Evolutionary conservation across 2,329 filamentous ascomycete genomes (phyloP), one percentile per base, ranked within the genome.

Genomic region (Apiospora phragmitis): DNA sequence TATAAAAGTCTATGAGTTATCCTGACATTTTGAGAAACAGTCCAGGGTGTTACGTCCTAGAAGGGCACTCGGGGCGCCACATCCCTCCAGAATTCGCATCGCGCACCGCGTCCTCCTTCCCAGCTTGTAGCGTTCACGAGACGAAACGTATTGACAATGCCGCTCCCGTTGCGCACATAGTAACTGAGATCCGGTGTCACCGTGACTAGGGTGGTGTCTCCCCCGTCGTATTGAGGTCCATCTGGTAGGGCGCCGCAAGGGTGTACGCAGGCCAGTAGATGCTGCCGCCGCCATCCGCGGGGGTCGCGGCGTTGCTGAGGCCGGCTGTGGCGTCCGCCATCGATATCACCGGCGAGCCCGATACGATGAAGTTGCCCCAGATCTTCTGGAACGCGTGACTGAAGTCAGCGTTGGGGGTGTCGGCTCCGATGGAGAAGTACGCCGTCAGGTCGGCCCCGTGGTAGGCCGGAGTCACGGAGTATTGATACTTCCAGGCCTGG

Each of bases 401-500:
- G 76, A 79, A 77, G 4, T 72, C 73, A 26, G 72, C 32, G 42
- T 76, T 73, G 29, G 75, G 74, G 4, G 73, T 38, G 8, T 9
- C 73, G 55, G 3, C 18, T 69, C 72, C 71, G 12, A 76, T 77
- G n/a, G 75, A 73, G 67, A 82, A 80, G 69, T 84, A 81, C 0
- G 79, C 81, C 0, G 66, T 42, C 3, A 83, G 32, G 70, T 86
- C 84, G 9, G 77, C 72, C 21, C 78, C 80, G 75, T 86, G 85
- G 8, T 70, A 75, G 1, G 81, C 81, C 12, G 81, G 80, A 0
- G 82, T 78, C 41, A 85, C 81, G 4, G 83, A 84, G 75, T 83
- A 87, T 73, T 88, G 86, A 73, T 87, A 87, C 59, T 84, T 84
- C 79, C 82, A 87, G 4, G 81, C 79, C 35, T 80, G 72, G 9